Percentiles rank a stretch among this genome's conserved stretches.
Conservation (phyloP, 75 land plant species). For the Cunninghamia lanceolata region DNA sequence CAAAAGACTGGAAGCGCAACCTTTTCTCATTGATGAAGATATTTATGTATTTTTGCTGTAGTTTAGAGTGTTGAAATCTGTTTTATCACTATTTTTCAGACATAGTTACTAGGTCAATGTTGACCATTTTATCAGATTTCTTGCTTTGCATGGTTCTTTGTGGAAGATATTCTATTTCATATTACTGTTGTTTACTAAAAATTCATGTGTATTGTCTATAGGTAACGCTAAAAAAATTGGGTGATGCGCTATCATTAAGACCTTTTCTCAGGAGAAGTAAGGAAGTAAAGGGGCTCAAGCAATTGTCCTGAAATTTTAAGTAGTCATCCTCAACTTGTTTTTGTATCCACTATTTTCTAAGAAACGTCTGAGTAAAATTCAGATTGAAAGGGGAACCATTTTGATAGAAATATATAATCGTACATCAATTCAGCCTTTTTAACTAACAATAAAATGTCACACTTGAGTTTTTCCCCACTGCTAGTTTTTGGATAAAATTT, state of each 20-base stretch:
- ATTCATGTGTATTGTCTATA: not conserved
- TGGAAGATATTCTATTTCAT: not conserved
- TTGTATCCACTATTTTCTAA: not conserved
- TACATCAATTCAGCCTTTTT: too few species aligned
- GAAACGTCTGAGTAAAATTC: not conserved
- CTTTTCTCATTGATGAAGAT: constrained; percentile 34
- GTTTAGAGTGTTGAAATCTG: not conserved
- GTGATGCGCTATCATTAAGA: not conserved
- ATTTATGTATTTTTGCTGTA: constrained; percentile 21
- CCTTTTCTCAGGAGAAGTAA: not conserved
- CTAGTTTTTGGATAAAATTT: too few species aligned
- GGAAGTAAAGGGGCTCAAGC: not conserved
- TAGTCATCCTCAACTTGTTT: not conserved
- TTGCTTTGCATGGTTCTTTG: not conserved
- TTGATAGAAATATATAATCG: too few species aligned
- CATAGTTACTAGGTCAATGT: not conserved
- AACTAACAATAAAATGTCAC: not conserved
- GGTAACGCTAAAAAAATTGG: not conserved
- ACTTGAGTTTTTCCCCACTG: too few species aligned
- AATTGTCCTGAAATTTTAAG: constrained; percentile 8
- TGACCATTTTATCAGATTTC: not conserved
- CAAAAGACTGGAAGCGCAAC: constrained; percentile 20
- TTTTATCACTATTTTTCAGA: not conserved
- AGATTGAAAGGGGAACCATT: not conserved
- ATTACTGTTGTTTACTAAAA: not conserved